Evolutionary conservation across 768 basidiomycete genomes (phyloP).

Genomic region (Holtermannia corniformis): DNA sequence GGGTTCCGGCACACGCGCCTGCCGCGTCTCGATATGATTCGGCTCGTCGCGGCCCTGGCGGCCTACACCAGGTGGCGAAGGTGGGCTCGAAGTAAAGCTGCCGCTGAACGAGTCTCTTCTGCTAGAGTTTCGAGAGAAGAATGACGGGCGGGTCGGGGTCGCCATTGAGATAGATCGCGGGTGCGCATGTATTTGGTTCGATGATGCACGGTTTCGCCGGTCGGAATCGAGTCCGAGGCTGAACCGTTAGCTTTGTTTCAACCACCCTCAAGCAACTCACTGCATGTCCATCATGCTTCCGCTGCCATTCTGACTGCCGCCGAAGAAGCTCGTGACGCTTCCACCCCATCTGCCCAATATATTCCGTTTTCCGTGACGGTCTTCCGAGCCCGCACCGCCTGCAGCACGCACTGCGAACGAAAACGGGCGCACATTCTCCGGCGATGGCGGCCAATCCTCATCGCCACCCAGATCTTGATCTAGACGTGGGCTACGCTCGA

Average conservation of each 20-base stretch:
- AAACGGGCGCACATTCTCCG: constrained; percentile 35
- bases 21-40: background rate
- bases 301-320: constrained; percentile 41
- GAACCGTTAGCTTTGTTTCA: background rate
- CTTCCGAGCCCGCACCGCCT: constrained; percentile 21
- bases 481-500: constrained; percentile 11
- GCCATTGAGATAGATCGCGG: constrained; percentile 38
- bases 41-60: background rate
- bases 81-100: background rate
- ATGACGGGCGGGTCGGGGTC: constrained; percentile 33
- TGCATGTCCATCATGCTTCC: constrained; percentile 45
- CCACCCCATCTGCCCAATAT: constrained; percentile 38
- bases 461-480: constrained; percentile 12
- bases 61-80: background rate
- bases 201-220: constrained; percentile 19
- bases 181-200: constrained; percentile 19
- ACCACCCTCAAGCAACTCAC: constrained; percentile 17
- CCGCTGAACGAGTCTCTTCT: background rate
- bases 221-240: constrained; percentile 41
- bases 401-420: constrained; percentile 43
- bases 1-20: background rate
- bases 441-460: constrained; percentile 24
- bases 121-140: constrained; percentile 28
- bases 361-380: constrained; percentile 30
- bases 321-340: constrained; percentile 41